Conservation (phyloP, 1,284 basidiomycete species). For the Moesziomyces sp. region DNA sequence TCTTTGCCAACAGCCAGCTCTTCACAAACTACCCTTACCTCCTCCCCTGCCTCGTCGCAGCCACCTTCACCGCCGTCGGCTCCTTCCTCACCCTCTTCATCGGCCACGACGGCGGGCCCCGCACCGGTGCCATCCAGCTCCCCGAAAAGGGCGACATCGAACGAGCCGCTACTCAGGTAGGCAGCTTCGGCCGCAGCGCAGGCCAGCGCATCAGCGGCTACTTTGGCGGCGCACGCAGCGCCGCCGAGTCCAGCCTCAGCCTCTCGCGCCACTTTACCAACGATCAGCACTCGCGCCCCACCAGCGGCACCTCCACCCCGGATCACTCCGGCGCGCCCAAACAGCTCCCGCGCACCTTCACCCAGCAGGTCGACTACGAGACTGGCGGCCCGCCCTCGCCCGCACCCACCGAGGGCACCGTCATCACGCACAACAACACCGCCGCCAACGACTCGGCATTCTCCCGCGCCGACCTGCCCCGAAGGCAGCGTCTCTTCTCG, state of each 20-base stretch:
- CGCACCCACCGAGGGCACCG: conserved; percentile 43
- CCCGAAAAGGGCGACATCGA: conserved; percentile 55
- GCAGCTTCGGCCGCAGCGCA: conserved; percentile 54
- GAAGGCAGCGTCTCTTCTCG: conserved; percentile 40
- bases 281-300: conserved; percentile 3
- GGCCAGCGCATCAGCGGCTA: conserved; percentile 61
- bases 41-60: conserved; percentile 80
- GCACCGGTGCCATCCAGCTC: conserved; percentile 57
- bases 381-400: conserved; percentile 63
- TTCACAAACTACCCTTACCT: conserved; percentile 89
- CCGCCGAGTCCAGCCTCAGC: conserved; percentile 39
- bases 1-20: conserved; percentile 74
- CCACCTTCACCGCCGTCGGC: conserved; percentile 72
- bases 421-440: conserved; percentile 50
- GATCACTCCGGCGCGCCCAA: conserved; percentile 7
- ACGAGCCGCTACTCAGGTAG: conserved; percentile 40
- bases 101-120: conserved; percentile 77
- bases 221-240: conserved; percentile 37
- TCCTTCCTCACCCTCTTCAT: conserved; percentile 88
- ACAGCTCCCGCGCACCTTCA: conserved; percentile 54
- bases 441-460: conserved; percentile 46
- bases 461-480: conserved; percentile 25
- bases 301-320: conserved; percentile 19
- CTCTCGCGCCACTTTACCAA: conserved; percentile 29
- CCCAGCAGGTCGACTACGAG: conserved; percentile 62